Conservation (phyloP, 2,329 filamentous ascomycete species). For the Drechslerella coelobrocha region DNA sequence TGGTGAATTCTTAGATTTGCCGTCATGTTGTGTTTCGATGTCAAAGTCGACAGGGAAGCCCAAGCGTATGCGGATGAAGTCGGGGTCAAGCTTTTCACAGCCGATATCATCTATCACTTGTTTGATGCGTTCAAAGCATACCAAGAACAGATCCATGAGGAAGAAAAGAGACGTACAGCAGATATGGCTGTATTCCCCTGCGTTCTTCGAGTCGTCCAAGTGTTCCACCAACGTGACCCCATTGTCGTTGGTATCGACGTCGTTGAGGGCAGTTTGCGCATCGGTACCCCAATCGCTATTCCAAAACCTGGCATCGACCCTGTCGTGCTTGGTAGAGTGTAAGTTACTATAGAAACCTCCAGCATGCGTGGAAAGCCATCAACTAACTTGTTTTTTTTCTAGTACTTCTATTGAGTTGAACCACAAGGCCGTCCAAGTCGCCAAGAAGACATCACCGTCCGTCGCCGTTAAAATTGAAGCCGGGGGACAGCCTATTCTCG, state of each 20-base stretch:
- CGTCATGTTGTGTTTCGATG: constrained; percentile 99
- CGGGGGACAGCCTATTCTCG: constrained; percentile 88
- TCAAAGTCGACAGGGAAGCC: constrained; percentile 98
- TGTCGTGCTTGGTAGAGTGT: constrained; percentile 88
- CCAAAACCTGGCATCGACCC: constrained; percentile 89
- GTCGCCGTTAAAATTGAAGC: constrained; percentile 98
- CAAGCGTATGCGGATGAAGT: constrained; percentile 88
- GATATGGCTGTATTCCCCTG: constrained; percentile 96
- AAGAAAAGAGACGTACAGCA: constrained; percentile 96
- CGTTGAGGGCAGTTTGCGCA: constrained; percentile 80
- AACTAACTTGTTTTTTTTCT: constrained; percentile 53
- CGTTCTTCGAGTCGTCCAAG: constrained; percentile 83
- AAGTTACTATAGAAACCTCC: constrained; percentile 59
- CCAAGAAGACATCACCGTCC: constrained; percentile 96
- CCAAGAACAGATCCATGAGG: constrained; percentile 83
- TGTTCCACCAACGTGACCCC: constrained; percentile 97
- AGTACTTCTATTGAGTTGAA: constrained; percentile 97
- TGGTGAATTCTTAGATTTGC: constrained; percentile 61
- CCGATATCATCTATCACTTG: constrained; percentile 98
- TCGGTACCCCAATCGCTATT: constrained; percentile 88
- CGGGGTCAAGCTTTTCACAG: constrained; percentile 96
- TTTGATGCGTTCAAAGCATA: constrained; percentile 97
- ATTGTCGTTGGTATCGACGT: constrained; percentile 97
- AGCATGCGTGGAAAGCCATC: constrained; percentile 14
- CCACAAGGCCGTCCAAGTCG: constrained; percentile 89